Base-by-base conservation (phyloP, 2,329 filamentous ascomycete genomes). In the Rutstroemia sp. region DNA sequence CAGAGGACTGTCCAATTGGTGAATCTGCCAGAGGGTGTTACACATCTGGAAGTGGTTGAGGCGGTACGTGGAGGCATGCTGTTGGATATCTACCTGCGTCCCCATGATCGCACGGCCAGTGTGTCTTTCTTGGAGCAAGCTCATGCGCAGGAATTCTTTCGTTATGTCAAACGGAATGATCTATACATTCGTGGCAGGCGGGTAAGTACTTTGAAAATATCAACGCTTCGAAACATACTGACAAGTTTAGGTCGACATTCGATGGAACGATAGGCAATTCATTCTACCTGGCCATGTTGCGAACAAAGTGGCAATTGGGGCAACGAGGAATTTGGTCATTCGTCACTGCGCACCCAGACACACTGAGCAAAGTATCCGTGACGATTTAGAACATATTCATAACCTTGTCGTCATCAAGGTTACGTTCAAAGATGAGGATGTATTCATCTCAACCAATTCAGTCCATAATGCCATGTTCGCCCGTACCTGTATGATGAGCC, bases 311-410 rank as follows among this genome's bases (percentile, higher is more conserved):
- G 71, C 71, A 41, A 74, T 71, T 49, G 88, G 88, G 14, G 87
- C 87, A 14, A 87, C 83, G 44, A 83, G 90, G 58, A 94, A 92
- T 64, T 70, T 95, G 39, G 73, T 92, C 19, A 79, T 95, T 44
- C 79, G 80, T 57, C 78, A 79, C 9, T 81, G 80, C 62, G 75
- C 75, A 63, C 73, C 73, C 53, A 78, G 73, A 53, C 74, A 88
- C 62, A 90, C 83, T 0, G 85, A 85, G 62, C 72, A 80, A 7
- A 71, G 73, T 16, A 82, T 95, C 61, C 82, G 86, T 10, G 78
- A 85, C 4, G 87, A 95, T 64, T 77, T 94, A 39, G 86, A 91
- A 23, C 90, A 95, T 68, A 92, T 95, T 59, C 85, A 92, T 73
- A 88, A 89, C 60, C 77, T 95, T 1, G 75, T 86, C 21, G 79